These are phyloP conservation scores for Aspergillus nanangensis DNA, from an alignment of 495 filamentous ascomycete genomes.

Conservation along the genomic window DNA sequence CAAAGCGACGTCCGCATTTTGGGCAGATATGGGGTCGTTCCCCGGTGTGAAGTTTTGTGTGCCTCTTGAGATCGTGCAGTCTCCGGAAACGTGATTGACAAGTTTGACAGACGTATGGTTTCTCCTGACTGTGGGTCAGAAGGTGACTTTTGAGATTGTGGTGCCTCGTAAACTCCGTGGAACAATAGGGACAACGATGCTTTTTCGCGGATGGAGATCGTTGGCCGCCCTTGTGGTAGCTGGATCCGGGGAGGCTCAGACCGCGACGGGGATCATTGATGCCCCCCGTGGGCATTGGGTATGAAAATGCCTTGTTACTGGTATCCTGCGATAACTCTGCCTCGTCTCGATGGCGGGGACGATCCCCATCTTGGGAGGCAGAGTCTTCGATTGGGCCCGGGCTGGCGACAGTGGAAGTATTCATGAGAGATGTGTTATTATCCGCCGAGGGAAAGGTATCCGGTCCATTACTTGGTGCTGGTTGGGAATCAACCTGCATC, in stretches of 20 bases:
- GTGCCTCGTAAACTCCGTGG: conserved; percentile 94
- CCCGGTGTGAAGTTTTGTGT: conserved; percentile 93
- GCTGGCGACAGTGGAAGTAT: conserved; percentile 41
- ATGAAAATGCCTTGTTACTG: conserved; percentile 49
- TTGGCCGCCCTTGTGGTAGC: conserved; percentile 55
- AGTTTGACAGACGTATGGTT: conserved; percentile 86
- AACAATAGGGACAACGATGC: conserved; percentile 93
- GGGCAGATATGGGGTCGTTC: conserved; percentile 92
- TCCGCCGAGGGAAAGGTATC: conserved; percentile 31
- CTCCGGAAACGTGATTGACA: conserved; percentile 88
- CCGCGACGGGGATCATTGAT: conserved; percentile 53
- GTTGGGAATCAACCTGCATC: conserved; percentile 42
- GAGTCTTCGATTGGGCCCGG: conserved; percentile 45
- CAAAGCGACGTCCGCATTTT: conserved; percentile 91
- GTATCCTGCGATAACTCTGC: conserved; percentile 38
- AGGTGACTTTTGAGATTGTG: conserved; percentile 99
- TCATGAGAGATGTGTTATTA: conserved; percentile 31
- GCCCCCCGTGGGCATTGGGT: conserved; percentile 43
- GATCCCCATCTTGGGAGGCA: conserved; percentile 39
- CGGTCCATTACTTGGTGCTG: conserved; percentile 19
- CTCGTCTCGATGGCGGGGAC: conserved; percentile 30
- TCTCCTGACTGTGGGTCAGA: conserved; percentile 97
- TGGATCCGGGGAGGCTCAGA: conserved; percentile 71
- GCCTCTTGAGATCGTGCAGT: conserved; percentile 92
- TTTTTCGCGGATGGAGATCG: conserved; percentile 79